Conservation (phyloP, 192 early-diverging fungal genomes). For the Backusella macrospora region DNA sequence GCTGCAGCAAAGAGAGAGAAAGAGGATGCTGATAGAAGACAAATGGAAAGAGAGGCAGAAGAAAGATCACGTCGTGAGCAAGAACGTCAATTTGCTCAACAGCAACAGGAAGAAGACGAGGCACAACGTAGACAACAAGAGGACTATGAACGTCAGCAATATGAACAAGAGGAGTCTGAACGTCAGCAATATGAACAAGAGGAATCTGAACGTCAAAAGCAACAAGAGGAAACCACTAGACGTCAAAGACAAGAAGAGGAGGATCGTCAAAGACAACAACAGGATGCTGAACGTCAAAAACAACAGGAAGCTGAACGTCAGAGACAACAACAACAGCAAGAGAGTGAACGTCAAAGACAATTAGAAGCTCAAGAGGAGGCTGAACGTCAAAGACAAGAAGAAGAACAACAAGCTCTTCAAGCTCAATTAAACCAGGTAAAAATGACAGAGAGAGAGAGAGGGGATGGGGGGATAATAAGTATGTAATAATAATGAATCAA, state of each 20-base stretch:
- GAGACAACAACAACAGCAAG: conserved; percentile 40
- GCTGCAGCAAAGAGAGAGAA: conserved; percentile 21
- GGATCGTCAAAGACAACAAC: conserved; percentile 34
- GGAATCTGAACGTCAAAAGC: conserved; percentile 39
- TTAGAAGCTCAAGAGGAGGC: conserved; percentile 41
- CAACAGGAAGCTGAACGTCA: conserved; percentile 19
- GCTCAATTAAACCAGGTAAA: conserved; percentile 20
- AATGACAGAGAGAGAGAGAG: too few relatives aligned
- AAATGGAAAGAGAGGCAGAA: conserved; percentile 33
- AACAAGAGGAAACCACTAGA: conserved; percentile 16
- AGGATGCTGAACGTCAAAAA: conserved; percentile 44
- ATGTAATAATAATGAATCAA: background rate
- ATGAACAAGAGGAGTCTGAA: conserved; percentile 32
- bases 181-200: conserved; percentile 39
- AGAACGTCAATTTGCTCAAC: conserved; percentile 27
- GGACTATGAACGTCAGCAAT: conserved; percentile 20
- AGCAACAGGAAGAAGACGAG: conserved; percentile 27
- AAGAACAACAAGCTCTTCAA: conserved; percentile 27
- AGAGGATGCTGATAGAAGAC: conserved; percentile 16
- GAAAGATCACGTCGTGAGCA: conserved; percentile 1
- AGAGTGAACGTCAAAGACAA: conserved; percentile 41
- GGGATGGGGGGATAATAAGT: background rate
- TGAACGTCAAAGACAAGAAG: conserved; percentile 34
- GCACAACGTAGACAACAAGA: conserved; percentile 27
- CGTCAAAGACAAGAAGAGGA: conserved; percentile 35